These are phyloP conservation scores for Stephanodiscus minutulus DNA, from an alignment of 108 stramenopile species.

Conservation along the genomic window DNA sequence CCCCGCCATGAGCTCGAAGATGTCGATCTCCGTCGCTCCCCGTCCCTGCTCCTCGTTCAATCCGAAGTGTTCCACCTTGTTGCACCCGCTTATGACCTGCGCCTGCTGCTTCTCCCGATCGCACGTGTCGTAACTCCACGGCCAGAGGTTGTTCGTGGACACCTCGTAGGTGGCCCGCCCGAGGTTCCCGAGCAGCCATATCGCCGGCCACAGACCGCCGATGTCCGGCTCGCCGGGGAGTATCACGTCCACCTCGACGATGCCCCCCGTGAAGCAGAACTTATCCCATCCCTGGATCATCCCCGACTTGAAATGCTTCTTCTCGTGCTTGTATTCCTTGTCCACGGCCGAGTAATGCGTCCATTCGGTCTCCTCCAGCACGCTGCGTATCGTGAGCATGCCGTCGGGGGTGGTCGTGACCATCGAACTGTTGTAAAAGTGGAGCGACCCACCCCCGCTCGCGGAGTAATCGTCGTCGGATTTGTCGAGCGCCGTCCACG, in stretches of 20 bases:
- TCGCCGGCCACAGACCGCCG: slow-evolving; percentile 91
- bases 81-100: slow-evolving; percentile 92
- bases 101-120: slow-evolving; percentile 84
- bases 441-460: slow-evolving; percentile 88
- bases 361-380: slow-evolving; percentile 65
- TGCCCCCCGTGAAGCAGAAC: slow-evolving; percentile 97
- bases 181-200: slow-evolving; percentile 96
- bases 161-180: slow-evolving; percentile 92
- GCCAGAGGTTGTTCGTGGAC: slow-evolving; percentile 88
- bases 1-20: slow-evolving; percentile 96
- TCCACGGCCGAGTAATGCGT: slow-evolving; percentile 68
- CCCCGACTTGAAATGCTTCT: slow-evolving; percentile 78
- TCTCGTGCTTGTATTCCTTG: slow-evolving; percentile 63
- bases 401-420: slow-evolving; percentile 89
- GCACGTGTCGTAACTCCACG: slow-evolving; percentile 88
- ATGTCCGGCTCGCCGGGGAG: slow-evolving; percentile 89
- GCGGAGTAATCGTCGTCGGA: slow-evolving; percentile 84
- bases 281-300: slow-evolving; percentile 97
- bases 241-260: slow-evolving; percentile 89
- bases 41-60: slow-evolving; percentile 87
- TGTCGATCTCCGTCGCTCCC: slow-evolving; percentile 96
- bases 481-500: slow-evolving; percentile 94
- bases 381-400: slow-evolving; percentile 77
- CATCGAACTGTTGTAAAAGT: slow-evolving; percentile 89
- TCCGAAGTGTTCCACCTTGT: slow-evolving; percentile 88